These are phyloP conservation scores for Fragaria vesca DNA, from an alignment of 306 rosid species.

Conservation along the genomic window DNA sequence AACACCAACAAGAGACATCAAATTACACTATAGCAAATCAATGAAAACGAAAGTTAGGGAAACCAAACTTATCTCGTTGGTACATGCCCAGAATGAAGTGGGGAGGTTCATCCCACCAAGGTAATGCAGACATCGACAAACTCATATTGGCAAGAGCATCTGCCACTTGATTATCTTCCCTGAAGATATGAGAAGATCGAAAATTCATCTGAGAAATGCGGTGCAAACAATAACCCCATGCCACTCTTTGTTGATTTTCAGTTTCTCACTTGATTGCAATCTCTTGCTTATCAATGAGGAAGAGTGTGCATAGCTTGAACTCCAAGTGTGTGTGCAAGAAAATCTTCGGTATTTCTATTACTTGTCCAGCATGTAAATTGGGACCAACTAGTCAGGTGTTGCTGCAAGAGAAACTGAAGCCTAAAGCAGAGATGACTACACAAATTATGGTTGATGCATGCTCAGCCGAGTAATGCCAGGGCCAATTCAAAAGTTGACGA, in stretches of 20 bases:
- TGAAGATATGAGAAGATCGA: too few species aligned
- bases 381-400: background rate
- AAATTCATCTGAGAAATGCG: too few species aligned
- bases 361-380: slow-evolving; percentile 5
- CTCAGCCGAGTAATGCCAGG: background rate
- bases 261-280: background rate
- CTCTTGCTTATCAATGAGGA: background rate
- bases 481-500: background rate
- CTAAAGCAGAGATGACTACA: background rate
- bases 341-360: background rate
- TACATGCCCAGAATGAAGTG: too few species aligned
- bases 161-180: too few species aligned
- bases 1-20: too few species aligned
- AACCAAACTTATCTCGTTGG: too few species aligned
- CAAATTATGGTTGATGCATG: background rate
- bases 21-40: too few species aligned
- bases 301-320: slow-evolving; percentile 1
- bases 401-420: background rate
- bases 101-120: too few species aligned
- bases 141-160: too few species aligned
- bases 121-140: too few species aligned
- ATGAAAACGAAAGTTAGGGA: too few species aligned
- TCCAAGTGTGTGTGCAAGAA: slow-evolving; percentile 15
- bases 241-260: background rate
- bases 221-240: too few species aligned